These are phyloP conservation scores for Boeremia exigua DNA, from an alignment of 2,329 filamentous ascomycete genomes.

Conservation along the genomic window DNA sequence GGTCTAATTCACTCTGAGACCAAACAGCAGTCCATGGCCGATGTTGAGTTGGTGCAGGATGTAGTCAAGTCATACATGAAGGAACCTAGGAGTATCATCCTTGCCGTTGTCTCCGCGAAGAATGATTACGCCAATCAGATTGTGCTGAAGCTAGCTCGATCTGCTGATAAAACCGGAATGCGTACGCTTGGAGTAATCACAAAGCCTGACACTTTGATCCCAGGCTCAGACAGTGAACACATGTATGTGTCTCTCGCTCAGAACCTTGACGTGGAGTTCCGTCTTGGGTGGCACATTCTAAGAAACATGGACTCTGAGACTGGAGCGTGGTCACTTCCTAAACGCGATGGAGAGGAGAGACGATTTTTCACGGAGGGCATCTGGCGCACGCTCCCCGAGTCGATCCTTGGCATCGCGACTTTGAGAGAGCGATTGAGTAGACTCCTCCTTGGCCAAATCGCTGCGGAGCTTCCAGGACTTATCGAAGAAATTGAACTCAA, in stretches of 20 bases:
- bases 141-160: conserved; percentile 35
- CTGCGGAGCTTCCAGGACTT: conserved; percentile 33
- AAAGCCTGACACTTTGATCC: conserved; percentile 48
- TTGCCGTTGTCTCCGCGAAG: conserved; percentile 53
- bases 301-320: conserved; percentile 41
- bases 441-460: conserved; percentile 43
- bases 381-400: conserved; percentile 23
- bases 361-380: conserved; percentile 31
- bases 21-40: conserved; percentile 53
- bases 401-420: conserved; percentile 39
- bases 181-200: conserved; percentile 30
- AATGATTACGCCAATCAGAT: conserved; percentile 51
- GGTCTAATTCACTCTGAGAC: conserved; percentile 58
- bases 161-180: conserved; percentile 1
- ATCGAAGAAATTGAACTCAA: conserved; percentile 24
- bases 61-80: conserved; percentile 55
- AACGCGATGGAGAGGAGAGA: conserved; percentile 35
- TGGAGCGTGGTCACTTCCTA: conserved; percentile 18
- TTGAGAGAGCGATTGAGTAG: conserved; percentile 37
- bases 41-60: conserved; percentile 53
- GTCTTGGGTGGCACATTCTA: conserved; percentile 50
- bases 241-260: conserved; percentile 35
- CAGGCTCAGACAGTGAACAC: conserved; percentile 32
- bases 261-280: conserved; percentile 40
- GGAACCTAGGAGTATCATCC: conserved; percentile 53